Evolutionary conservation across 805 yeast genomes (phyloP).

Genomic region (Candida vartiovaarae): DNA sequence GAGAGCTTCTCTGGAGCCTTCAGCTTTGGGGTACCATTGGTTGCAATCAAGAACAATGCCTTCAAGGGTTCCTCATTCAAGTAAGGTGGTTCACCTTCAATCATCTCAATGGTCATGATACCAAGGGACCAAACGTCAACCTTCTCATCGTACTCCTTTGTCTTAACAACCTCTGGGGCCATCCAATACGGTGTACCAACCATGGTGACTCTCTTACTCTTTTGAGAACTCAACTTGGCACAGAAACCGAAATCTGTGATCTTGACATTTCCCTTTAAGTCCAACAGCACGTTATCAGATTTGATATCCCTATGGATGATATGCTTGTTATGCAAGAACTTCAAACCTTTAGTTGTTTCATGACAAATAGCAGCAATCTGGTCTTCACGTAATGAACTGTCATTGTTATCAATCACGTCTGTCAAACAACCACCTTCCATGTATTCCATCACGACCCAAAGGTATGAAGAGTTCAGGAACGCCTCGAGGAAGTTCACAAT

Average conservation of each 20-base stretch:
- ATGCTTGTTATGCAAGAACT: constrained; percentile 84
- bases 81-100: constrained; percentile 98
- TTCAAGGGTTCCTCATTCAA: constrained; percentile 92
- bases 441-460: constrained; percentile 99
- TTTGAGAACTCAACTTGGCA: constrained; percentile 81
- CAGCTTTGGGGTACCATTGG: constrained; percentile 93
- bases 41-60: constrained; percentile 89
- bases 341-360: constrained; percentile 87
- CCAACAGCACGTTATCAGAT: constrained; percentile 87
- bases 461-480: constrained; percentile 62
- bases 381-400: constrained; percentile 59
- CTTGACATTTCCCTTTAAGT: constrained; percentile 78
- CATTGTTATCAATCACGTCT: constrained; percentile 89
- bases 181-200: constrained; percentile 99
- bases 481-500: constrained; percentile 94
- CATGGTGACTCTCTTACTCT: constrained; percentile 92
- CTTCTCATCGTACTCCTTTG: constrained; percentile 93
- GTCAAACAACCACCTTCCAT: constrained; percentile 99
- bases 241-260: constrained; percentile 97
- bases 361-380: constrained; percentile 89
- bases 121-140: constrained; percentile 99
- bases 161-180: constrained; percentile 98
- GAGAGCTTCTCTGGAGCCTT: constrained; percentile 84
- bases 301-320: constrained; percentile 96
- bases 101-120: constrained; percentile 97